phyloP scores from a whole-genome alignment of 257 asterid genomes.

The Nicotiana knightiana region DNA sequence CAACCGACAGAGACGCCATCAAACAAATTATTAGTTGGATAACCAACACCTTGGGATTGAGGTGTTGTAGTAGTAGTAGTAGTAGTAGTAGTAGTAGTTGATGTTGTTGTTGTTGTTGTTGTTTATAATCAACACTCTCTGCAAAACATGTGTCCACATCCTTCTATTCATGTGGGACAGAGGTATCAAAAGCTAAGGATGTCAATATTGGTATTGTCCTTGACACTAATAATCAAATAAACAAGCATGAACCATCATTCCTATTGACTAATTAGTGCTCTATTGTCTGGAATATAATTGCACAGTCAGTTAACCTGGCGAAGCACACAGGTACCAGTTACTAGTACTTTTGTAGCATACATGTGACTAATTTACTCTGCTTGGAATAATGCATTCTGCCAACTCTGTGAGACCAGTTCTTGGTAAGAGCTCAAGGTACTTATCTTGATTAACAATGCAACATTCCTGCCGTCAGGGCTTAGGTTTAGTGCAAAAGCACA shows the following conservation, averaged over 20 bases:
- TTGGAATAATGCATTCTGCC: background rate
- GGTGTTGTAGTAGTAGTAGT: background rate
- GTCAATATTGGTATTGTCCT: background rate
- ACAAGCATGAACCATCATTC: background rate
- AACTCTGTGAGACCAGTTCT: background rate
- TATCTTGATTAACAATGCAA: background rate
- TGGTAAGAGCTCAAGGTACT: background rate
- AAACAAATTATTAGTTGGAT: background rate
- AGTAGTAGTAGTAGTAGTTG: too few species aligned
- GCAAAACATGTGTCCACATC: background rate
- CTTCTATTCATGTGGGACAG: background rate
- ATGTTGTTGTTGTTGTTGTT: too few species aligned
- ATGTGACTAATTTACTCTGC: background rate
- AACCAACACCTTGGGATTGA: background rate
- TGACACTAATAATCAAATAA: background rate
- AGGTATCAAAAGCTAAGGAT: background rate
- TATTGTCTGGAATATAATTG: background rate
- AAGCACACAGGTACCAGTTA: background rate
- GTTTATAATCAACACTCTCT: background rate
- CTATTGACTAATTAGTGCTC: background rate
- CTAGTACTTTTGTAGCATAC: background rate
- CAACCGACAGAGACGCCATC: background rate
- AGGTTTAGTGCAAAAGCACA: background rate
- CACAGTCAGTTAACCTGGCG: background rate
- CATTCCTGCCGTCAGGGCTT: background rate